A percentile compares a stretch with the other conserved stretches of the same genome.
These are phyloP conservation scores for Rhodosporidiobolus odoratus DNA, from an alignment of 768 basidiomycete genomes.

Conservation along the genomic window DNA sequence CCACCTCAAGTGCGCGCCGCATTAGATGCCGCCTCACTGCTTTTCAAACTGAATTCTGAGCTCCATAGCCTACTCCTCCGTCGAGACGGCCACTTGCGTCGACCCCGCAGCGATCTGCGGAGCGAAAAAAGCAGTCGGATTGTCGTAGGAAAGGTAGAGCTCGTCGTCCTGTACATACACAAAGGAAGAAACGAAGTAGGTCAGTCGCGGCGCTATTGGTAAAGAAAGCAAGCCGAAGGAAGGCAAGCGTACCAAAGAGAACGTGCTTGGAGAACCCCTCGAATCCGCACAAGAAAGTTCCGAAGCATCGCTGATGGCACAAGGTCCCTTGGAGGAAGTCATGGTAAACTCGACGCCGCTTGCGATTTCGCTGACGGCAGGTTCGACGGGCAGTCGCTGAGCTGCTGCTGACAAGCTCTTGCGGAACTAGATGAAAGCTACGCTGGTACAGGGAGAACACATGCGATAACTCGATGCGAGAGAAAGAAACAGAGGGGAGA, in stretches of 20 bases:
- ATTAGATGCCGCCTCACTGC: not conserved
- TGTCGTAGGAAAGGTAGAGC: constrained; percentile 10
- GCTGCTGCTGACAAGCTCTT: too few relatives aligned
- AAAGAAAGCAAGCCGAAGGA: not conserved
- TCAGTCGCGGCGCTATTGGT: too few relatives aligned
- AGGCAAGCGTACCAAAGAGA: constrained; percentile 53
- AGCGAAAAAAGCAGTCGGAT: constrained; percentile 8
- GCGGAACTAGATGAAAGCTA: too few relatives aligned
- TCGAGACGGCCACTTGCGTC: constrained; percentile 17
- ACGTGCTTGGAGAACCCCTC: constrained; percentile 49
- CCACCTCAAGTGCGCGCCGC: too few relatives aligned
- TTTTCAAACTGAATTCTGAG: not conserved
- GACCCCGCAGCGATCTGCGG: constrained; percentile 5
- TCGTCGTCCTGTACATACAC: constrained; percentile 16
- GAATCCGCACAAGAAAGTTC: constrained; percentile 53
- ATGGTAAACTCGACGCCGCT: constrained; percentile 53
- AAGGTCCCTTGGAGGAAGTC: constrained; percentile 58
- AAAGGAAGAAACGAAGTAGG: not conserved
- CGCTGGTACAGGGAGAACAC: too few relatives aligned
- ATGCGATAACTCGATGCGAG: not conserved
- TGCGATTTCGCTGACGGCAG: not conserved
- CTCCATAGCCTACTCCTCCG: not conserved
- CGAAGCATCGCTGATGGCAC: constrained; percentile 52
- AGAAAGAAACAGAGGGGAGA: not conserved
- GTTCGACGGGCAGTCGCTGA: not conserved